phyloP scores from a whole-genome alignment of 2,329 filamentous ascomycete species.

The Biscogniauxia sp. region DNA sequence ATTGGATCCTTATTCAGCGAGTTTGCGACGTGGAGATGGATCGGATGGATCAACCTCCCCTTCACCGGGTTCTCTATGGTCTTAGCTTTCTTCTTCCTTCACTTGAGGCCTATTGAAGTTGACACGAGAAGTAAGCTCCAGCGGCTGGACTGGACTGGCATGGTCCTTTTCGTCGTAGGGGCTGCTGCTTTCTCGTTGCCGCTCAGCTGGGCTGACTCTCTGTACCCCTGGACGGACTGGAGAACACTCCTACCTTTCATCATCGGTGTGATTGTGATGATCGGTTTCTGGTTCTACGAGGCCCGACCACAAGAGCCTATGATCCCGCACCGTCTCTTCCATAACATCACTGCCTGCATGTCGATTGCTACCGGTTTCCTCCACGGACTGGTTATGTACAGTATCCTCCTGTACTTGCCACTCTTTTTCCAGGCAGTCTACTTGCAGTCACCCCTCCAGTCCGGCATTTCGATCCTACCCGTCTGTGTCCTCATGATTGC shows the following conservation, averaged over 20 bases:
- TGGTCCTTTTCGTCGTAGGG: conserved; percentile 61
- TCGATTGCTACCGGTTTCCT: conserved; percentile 12
- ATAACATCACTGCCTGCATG: conserved; percentile 20
- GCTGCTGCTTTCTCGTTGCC: conserved; percentile 35
- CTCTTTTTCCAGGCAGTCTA: conserved; percentile 46
- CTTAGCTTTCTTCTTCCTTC: conserved; percentile 50
- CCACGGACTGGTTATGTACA: conserved; percentile 10
- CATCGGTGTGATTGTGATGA: conserved; percentile 50
- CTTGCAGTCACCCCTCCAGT: too few species aligned
- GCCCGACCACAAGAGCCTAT: conserved; percentile 46
- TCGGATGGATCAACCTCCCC: conserved; percentile 64
- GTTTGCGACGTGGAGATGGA: conserved; percentile 55
- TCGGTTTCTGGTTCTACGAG: conserved; percentile 55
- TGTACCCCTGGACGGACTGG: conserved; percentile 63
- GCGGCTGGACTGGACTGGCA: conserved; percentile 63
- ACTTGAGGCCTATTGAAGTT: conserved; percentile 45
- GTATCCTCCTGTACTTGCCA: conserved; percentile 16
- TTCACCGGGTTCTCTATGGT: conserved; percentile 48
- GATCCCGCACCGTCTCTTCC: conserved; percentile 7
- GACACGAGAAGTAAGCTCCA: conserved; percentile 46
- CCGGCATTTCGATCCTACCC: conserved; percentile 54
- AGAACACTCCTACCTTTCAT: conserved; percentile 61
- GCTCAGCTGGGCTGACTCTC: conserved; percentile 50
- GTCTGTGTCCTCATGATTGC: conserved; percentile 59
- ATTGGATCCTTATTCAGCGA: conserved; percentile 40